A percentile compares a stretch with the other conserved stretches of the same genome.
These are phyloP conservation scores for Aspergillus texensis DNA, from an alignment of 2,329 filamentous ascomycete species.

Conservation along the genomic window DNA sequence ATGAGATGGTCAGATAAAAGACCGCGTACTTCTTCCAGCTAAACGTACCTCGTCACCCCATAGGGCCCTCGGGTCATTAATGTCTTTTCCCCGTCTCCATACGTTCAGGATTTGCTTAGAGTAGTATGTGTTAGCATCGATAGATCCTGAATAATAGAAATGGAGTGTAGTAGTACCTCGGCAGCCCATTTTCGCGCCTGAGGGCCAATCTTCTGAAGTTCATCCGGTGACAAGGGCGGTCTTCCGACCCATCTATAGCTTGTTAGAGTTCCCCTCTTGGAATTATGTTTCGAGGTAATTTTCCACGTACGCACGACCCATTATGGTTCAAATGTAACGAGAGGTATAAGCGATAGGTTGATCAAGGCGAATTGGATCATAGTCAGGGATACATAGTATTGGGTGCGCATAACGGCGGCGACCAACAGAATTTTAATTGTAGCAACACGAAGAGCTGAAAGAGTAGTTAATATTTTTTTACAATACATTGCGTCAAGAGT, in stretches of 20 bases:
- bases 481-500: neutral
- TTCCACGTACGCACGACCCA: neutral
- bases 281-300: neutral
- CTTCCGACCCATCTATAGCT: neutral
- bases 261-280: neutral
- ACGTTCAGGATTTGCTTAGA: slow-evolving; percentile 16
- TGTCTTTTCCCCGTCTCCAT: slow-evolving; percentile 12
- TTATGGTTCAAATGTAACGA: neutral
- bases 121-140: neutral
- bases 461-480: neutral
- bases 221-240: neutral
- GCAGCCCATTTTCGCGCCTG: neutral
- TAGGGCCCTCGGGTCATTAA: slow-evolving; percentile 2
- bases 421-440: neutral
- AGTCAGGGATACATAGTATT: neutral
- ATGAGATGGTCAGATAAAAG: neutral
- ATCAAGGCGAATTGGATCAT: neutral
- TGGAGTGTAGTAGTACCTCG: neutral
- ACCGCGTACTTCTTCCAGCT: neutral
- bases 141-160: neutral
- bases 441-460: neutral
- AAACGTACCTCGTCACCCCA: slow-evolving; percentile 19
- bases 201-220: neutral
- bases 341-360: neutral
- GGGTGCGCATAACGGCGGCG: neutral